These are phyloP conservation scores for Penicillium bovifimosum DNA, from an alignment of 495 filamentous ascomycete species.

Conservation along the genomic window DNA sequence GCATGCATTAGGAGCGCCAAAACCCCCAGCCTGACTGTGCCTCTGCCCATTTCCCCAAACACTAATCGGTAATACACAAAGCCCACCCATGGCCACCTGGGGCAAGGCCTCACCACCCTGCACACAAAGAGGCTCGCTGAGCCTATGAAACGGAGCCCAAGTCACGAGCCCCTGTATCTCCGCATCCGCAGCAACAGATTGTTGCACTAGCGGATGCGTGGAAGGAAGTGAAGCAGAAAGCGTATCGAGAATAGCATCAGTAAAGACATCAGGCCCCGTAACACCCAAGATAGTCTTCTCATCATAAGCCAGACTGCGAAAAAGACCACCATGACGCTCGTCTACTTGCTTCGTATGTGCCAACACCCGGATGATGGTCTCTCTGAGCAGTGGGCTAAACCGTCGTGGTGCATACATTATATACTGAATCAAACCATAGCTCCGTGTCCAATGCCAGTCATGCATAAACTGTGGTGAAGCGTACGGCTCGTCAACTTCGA, in stretches of 20 bases:
- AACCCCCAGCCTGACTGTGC: constrained; percentile 34
- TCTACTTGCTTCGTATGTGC: constrained; percentile 32
- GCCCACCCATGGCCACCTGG: constrained; percentile 27
- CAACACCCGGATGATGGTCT: constrained; percentile 34
- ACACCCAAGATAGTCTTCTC: constrained; percentile 31
- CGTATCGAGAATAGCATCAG: constrained; percentile 35
- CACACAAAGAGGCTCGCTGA: constrained; percentile 33
- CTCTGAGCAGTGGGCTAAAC: constrained; percentile 35
- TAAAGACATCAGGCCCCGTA: constrained; percentile 39
- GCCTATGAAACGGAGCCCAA: constrained; percentile 38
- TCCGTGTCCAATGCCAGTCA: constrained; percentile 38
- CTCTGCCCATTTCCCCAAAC: constrained; percentile 44
- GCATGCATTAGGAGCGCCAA: constrained; percentile 30
- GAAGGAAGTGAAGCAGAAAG: constrained; percentile 31
- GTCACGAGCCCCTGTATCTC: constrained; percentile 26
- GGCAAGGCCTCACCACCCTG: constrained; percentile 19
- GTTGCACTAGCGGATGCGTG: constrained; percentile 23
- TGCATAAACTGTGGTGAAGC: constrained; percentile 30
- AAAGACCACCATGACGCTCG: constrained; percentile 9
- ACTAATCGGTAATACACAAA: constrained; percentile 39
- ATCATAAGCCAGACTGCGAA: constrained; percentile 13
- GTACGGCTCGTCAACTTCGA: constrained; percentile 40
- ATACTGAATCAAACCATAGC: constrained; percentile 40
- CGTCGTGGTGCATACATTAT: constrained; percentile 36
- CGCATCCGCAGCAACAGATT: constrained; percentile 26